Conservation (phyloP, 495 filamentous ascomycete genomes). For the Talaromyces ruber region DNA sequence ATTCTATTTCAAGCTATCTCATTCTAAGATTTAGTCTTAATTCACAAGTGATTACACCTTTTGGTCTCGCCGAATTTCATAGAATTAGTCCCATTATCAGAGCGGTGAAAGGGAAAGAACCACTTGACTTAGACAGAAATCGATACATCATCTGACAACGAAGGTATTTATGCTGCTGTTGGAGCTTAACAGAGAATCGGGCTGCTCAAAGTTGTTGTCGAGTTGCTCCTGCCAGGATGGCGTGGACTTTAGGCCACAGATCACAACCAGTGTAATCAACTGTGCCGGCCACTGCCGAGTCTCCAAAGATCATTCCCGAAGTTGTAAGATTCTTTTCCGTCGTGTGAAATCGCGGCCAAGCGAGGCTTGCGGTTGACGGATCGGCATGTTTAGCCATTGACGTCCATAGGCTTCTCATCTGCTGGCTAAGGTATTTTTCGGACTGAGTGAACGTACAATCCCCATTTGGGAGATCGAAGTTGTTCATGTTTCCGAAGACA, state of each 20-base stretch:
- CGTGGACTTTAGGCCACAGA: slow-evolving; percentile 23
- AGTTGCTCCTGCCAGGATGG: slow-evolving; percentile 6
- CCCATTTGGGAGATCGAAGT: slow-evolving; percentile 5
- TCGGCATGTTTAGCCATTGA: slow-evolving; percentile 24
- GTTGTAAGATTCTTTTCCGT: slow-evolving; percentile 5
- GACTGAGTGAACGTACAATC: slow-evolving; percentile 21
- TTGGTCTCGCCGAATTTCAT: not conserved
- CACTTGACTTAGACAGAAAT: not conserved
- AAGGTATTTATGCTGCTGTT: not conserved
- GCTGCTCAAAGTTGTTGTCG: slow-evolving; percentile 1
- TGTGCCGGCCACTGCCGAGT: slow-evolving; percentile 12
- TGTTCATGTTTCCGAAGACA: slow-evolving; percentile 27
- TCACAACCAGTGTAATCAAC: slow-evolving; percentile 23
- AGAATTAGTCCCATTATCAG: not conserved
- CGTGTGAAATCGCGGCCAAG: slow-evolving; percentile 21
- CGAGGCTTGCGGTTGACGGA: slow-evolving; percentile 15
- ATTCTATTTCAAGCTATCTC: not conserved
- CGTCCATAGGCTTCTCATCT: slow-evolving; percentile 28
- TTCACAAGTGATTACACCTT: not conserved
- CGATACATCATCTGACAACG: not conserved
- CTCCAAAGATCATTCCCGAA: slow-evolving; percentile 19
- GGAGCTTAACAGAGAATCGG: not conserved
- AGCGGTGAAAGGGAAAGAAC: not conserved
- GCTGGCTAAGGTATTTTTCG: slow-evolving; percentile 19
- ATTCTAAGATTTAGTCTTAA: not conserved